Base-by-base conservation (phyloP, 2,329 filamentous ascomycete species). In the Arthroderma uncinatum region DNA sequence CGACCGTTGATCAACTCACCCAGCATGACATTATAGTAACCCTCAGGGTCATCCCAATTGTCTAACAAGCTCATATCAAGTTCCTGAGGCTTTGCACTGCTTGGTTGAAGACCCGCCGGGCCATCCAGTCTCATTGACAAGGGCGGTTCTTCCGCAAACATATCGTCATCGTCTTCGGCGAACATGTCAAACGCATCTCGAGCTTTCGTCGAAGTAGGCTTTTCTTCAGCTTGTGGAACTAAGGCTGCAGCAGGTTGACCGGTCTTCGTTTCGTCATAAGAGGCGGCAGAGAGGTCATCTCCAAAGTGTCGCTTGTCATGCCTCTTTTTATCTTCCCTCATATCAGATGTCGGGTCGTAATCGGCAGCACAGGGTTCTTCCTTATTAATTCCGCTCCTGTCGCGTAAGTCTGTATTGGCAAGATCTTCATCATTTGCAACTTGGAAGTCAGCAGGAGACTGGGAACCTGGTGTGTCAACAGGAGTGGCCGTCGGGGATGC, bases 11-110 rank as follows among this genome's bases (percentile, higher is more conserved):
- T 79, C 54, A 97, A 76, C 75, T 98, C 93, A 66, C 92, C 91
- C 40, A 90, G 83, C 58, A 94, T 89, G 58, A 96, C 85, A 72
- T 93, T 94, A 78, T 97, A 98, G 70, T 97, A 97, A 4, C 92
- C 93, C 67, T 98, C 90, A 55, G 86, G 84, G 68, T 97, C 93
- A 67, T 95, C 91, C 84, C 84, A 89, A 59, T 95, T 92, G 66
- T 97, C 92, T 55, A 96, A 81, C 70, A 92, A 87, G 61, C 85
- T 88, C 61, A 84, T 84, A 67, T 82, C 81, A 55, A 83, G 70
- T 70, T 85, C 74, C 71, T 83, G 74, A 63, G 76, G 78, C 69
- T 77, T 76, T 39, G 76, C 75, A 9, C 76, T 67, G 23, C 72
- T 75, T 48, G 78, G 75, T 44, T 77, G 76, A 19, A 78, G 77